Base-by-base conservation (phyloP, 208 protist species). In the Eutreptiella sp. region DNA sequence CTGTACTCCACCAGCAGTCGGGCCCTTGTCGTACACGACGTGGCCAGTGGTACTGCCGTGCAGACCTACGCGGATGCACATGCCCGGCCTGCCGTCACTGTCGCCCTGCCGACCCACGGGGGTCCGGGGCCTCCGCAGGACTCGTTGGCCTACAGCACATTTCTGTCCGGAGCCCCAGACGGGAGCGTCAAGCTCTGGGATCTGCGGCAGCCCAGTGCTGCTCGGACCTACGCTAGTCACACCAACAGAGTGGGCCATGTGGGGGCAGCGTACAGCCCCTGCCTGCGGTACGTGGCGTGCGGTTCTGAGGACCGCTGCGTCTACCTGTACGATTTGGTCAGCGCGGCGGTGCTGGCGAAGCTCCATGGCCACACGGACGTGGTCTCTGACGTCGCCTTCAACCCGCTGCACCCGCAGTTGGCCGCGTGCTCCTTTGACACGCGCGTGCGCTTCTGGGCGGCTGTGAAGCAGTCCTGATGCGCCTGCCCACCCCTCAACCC, bases 281-380 rank as follows among this genome's bases (percentile, higher is more conserved):
- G 64, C 33, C 3, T 70, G 38, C 26, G 64, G 21, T 66, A 70
- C 47, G 26, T 70, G 7, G 27, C 47, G 14, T n/a, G 0, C 21
- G 64, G 64, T 9, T 65, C 41, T 32, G 64, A 70, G 39, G 64
- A 68, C 16, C 3, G 38, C 19, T 16, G 2, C 11, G 39, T 50
- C 14, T 68, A 71, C 46, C 2, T 70, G 3, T 70, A 70, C 29
- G 59, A 71, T 14, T 26, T 48, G 1, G 19, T n/a, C 7, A 27
- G 38, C 7, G 46, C 35, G 4, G n/a, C 27, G 31, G 29, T 66
- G 27, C 23, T 63, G 21, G 9, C 28, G 14, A 42, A 52, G 29
- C 5, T 57, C 23, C 19, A 7, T 11, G 32, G 39, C 19, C 59
- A 65, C 59, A 5, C 48, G 1, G 59, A 65, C 47, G 34, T 31